phyloP scores from a whole-genome alignment of 768 basidiomycete genomes.

The Boletus pseudo-olivaceus region DNA sequence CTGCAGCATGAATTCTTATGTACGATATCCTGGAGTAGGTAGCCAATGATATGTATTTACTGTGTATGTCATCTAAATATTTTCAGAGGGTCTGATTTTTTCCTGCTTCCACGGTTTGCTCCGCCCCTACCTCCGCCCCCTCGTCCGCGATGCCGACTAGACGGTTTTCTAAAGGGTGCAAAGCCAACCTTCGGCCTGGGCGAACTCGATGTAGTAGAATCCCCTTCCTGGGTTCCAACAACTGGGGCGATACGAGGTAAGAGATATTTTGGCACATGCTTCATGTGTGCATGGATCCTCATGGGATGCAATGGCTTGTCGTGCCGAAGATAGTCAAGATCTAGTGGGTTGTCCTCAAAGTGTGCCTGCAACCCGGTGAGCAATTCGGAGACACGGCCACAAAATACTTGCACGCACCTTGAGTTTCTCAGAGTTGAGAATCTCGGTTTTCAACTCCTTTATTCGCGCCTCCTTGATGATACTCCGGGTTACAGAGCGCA shows the following conservation, averaged over 20 bases:
- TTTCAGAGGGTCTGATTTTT: constrained; percentile 79
- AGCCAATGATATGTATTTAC: background rate
- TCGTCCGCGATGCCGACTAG: constrained; percentile 47
- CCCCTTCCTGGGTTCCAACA: constrained; percentile 34
- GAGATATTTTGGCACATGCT: constrained; percentile 91
- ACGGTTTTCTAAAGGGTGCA: constrained; percentile 68
- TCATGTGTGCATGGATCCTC: constrained; percentile 90
- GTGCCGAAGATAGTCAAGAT: constrained; percentile 88
- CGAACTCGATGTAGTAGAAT: constrained; percentile 7
- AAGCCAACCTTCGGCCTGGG: constrained; percentile 45
- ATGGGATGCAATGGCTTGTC: constrained; percentile 93
- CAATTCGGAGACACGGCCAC: background rate
- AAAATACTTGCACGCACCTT: constrained; percentile 55
- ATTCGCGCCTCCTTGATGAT: constrained; percentile 87
- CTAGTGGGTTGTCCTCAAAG: constrained; percentile 94
- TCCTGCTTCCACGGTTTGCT: constrained; percentile 43
- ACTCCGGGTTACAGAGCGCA: constrained; percentile 82
- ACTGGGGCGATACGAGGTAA: constrained; percentile 69
- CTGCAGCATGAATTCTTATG: background rate
- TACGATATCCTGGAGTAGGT: background rate
- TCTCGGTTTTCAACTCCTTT: constrained; percentile 90
- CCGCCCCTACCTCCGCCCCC: constrained; percentile 45
- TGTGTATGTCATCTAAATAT: constrained; percentile 49
- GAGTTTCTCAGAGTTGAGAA: constrained; percentile 93
- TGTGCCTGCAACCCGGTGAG: constrained; percentile 62